Evolutionary conservation across 2,329 filamentous ascomycete genomes (phyloP).

Genomic region (Epichloe scottii): DNA sequence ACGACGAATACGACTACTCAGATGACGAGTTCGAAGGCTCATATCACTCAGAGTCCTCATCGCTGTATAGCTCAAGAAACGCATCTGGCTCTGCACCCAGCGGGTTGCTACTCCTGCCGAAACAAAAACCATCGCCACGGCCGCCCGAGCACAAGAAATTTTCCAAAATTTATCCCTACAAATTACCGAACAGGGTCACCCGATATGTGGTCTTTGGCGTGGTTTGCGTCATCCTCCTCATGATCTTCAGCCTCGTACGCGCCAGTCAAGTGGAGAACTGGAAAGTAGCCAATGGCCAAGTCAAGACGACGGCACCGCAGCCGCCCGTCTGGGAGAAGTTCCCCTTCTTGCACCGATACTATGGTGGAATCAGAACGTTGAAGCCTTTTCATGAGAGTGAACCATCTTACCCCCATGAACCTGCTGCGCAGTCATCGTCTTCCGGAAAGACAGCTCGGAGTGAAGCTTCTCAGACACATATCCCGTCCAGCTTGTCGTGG

Average conservation of each 20-base stretch:
- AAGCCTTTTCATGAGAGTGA: slow-evolving; percentile 52
- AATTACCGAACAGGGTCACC: slow-evolving; percentile 59
- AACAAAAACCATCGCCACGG: slow-evolving; percentile 7
- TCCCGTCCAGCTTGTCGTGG: slow-evolving; percentile 19
- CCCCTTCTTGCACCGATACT: slow-evolving; percentile 75
- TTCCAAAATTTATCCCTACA: slow-evolving; percentile 33
- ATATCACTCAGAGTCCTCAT: slow-evolving; percentile 24
- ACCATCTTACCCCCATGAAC: slow-evolving; percentile 71
- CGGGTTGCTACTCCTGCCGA: slow-evolving; percentile 32
- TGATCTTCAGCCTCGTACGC: slow-evolving; percentile 63
- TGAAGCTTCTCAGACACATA: slow-evolving; percentile 4
- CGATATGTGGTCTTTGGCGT: slow-evolving; percentile 67
- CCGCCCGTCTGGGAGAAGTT: slow-evolving; percentile 76
- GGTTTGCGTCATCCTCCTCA: slow-evolving; percentile 56
- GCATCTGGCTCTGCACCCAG: slow-evolving; percentile 32
- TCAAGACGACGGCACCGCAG: slow-evolving; percentile 35
- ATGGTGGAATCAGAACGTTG: slow-evolving; percentile 71
- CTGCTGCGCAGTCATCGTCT: slow-evolving; percentile 15
- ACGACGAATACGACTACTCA: slow-evolving; percentile 36
- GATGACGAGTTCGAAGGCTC: slow-evolving; percentile 31
- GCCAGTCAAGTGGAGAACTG: slow-evolving; percentile 61
- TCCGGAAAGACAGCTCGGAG: slow-evolving; percentile 9
- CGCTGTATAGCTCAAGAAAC: slow-evolving; percentile 41
- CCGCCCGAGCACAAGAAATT: slow-evolving; percentile 10
- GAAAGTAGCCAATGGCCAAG: slow-evolving; percentile 41